Conservation (phyloP, 2,329 filamentous ascomycete genomes). For the Diaporthe citri region DNA sequence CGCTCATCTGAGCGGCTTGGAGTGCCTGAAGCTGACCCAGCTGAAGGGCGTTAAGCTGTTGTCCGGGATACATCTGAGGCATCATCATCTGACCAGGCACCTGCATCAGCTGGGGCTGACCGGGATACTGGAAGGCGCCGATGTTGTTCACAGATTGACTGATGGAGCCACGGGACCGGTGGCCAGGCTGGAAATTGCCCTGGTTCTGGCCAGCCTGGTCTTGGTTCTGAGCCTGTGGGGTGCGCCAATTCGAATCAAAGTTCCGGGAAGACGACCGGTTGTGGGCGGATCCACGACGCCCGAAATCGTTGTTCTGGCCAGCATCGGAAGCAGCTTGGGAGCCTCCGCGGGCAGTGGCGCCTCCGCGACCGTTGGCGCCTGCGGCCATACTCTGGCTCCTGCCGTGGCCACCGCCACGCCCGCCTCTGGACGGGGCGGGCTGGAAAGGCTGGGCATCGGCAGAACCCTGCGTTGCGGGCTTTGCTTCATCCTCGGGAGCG, state of each 20-base stretch:
- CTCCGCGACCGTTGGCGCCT: slow-evolving; percentile 69
- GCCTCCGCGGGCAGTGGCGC: slow-evolving; percentile 76
- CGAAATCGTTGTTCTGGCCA: slow-evolving; percentile 70
- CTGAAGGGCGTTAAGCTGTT: slow-evolving; percentile 89
- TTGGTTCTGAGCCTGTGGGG: slow-evolving; percentile 81
- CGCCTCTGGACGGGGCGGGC: slow-evolving; percentile 62
- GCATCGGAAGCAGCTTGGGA: slow-evolving; percentile 66
- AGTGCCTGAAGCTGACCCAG: slow-evolving; percentile 91
- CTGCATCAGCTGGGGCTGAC: slow-evolving; percentile 89
- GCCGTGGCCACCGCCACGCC: slow-evolving; percentile 72
- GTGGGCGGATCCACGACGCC: slow-evolving; percentile 85
- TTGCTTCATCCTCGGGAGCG: slow-evolving; percentile 68
- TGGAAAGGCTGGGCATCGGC: slow-evolving; percentile 56
- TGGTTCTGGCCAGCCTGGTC: slow-evolving; percentile 63
- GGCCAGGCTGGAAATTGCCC: slow-evolving; percentile 89
- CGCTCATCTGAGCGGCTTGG: slow-evolving; percentile 87
- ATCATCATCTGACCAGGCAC: slow-evolving; percentile 89
- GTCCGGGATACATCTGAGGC: slow-evolving; percentile 85
- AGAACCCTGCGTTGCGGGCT: slow-evolving; percentile 48
- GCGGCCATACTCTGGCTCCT: slow-evolving; percentile 94
- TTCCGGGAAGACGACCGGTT: slow-evolving; percentile 88
- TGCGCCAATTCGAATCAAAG: slow-evolving; percentile 98
- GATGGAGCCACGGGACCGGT: slow-evolving; percentile 87
- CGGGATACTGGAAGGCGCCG: slow-evolving; percentile 89
- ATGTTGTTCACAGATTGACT: slow-evolving; percentile 86